Base-by-base conservation (phyloP, 1,139 yeast species). In the Kodamaea ohmeri region DNA sequence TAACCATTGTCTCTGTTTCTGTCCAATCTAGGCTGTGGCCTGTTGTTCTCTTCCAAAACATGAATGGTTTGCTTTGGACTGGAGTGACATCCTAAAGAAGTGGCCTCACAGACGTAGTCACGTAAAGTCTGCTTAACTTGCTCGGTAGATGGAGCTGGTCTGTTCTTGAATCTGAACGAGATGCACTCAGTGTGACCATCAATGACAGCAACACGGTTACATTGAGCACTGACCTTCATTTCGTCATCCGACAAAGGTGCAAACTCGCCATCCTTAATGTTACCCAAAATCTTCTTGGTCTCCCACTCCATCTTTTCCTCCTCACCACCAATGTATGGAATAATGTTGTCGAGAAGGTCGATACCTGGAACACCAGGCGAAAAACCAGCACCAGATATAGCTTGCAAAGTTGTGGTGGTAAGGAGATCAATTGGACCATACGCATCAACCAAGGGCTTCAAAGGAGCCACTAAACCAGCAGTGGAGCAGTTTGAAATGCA, bases 261-360 rank as follows among this genome's bases (percentile, higher is more conserved):
- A 52, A 90, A 80, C 33, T 73, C 74, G 35, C 71, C 61, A n/a
- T 79, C 79, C 44, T 71, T 71, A 37, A 84, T 59, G 26, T 61
- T 52, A 48, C 97, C 97, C 52, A 92, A 74, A 50, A 92, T 92
- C 71, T 92, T 92, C 61, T 87, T 86, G 39, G 98, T 89, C 69
- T 92, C 99, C 95, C 95, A 89, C 67, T 94, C 98, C 51, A 92
- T 88, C 69, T 92, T 92, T 51, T 94, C 99, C 67, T 92, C 99
- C 67, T 92, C 99, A 36, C 98, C 97, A 45, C 92, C 76, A 56
- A 92, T 92, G 72, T 71, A 90, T 34, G 99, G 99, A 40, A 92
- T 88, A 51, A 92, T 76, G 67, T 92, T 92, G 67, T 92, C 99
- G 55, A 92, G 74, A 38, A 92, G 81, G 58, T 92, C 97, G 65